phyloP scores from a whole-genome alignment of 331 rosid species.

The Stylosanthes scabra region DNA sequence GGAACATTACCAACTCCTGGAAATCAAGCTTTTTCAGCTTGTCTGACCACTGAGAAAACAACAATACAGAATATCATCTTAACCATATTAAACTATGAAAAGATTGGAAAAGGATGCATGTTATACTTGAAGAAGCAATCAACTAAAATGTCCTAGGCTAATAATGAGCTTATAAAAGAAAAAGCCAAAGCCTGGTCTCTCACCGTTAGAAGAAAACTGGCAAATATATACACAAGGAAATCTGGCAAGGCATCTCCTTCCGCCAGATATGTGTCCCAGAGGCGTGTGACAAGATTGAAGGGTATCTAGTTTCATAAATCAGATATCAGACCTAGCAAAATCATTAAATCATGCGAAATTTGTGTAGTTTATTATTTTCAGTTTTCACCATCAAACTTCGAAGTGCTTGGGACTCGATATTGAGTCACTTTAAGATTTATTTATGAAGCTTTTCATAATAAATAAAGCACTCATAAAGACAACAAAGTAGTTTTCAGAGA shows the following conservation, averaged over 20 bases:
- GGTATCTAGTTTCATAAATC: conserved; percentile 70
- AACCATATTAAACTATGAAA: not conserved
- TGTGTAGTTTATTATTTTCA: conserved; percentile 1
- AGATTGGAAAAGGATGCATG: not conserved
- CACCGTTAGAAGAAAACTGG: conserved; percentile 98
- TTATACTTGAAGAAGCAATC: not conserved
- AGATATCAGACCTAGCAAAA: conserved; percentile 41
- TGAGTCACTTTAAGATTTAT: conserved; percentile 18
- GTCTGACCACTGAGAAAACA: conserved; percentile 86
- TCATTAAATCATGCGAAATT: conserved; percentile 22
- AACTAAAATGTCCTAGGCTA: not conserved
- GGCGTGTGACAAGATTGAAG: conserved; percentile 85
- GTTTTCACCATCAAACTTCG: conserved; percentile 14
- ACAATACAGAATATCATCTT: conserved; percentile 15
- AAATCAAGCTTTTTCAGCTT: conserved; percentile 88
- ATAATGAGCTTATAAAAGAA: not conserved
- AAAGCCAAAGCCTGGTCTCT: conserved; percentile 40
- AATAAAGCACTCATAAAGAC: conserved; percentile 15
- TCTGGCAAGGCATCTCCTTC: conserved; percentile 98
- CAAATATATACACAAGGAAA: conserved; percentile 95
- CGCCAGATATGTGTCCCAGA: conserved; percentile 99
- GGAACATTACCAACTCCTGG: conserved; percentile 97
- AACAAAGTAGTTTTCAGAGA: conserved; percentile 29
- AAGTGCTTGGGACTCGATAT: conserved; percentile 20
- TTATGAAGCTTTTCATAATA: conserved; percentile 11